These are phyloP conservation scores for Globisporangium megalacanthum DNA, from an alignment of 352 stramenopile genomes.

Conservation along the genomic window DNA sequence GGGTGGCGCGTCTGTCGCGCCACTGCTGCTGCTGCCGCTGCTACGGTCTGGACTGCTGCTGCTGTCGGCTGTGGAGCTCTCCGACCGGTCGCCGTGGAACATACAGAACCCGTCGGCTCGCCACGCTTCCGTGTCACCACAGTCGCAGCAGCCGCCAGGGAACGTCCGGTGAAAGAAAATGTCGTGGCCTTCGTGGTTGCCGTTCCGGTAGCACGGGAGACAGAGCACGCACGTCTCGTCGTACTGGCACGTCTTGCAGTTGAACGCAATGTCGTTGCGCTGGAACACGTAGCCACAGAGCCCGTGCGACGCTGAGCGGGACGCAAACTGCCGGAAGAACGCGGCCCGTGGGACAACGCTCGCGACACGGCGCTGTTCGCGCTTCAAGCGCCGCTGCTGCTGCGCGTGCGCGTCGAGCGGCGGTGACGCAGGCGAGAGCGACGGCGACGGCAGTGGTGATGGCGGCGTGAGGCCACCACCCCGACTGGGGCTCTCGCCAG, in stretches of 20 bases:
- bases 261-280: constrained; percentile 97
- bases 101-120: constrained; percentile 91
- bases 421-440: constrained; percentile 13
- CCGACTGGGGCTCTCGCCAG: constrained; percentile 4
- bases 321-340: constrained; percentile 58
- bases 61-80: constrained; percentile 11
- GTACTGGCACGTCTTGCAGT: constrained; percentile 97
- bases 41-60: constrained; percentile 7
- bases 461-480: constrained; percentile 12
- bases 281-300: constrained; percentile 97
- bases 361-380: constrained; percentile 3
- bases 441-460: constrained; percentile 13
- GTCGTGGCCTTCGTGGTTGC: constrained; percentile 94
- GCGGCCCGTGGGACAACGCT: constrained; percentile 33
- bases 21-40: constrained; percentile 9
- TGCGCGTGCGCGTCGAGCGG: constrained; percentile 10
- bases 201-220: constrained; percentile 93
- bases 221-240: constrained; percentile 98
- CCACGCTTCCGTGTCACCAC: constrained; percentile 97
- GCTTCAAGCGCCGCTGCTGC: constrained; percentile 1
- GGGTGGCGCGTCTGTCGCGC: constrained; percentile 16
- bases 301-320: constrained; percentile 40
- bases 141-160: constrained; percentile 95
- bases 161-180: constrained; percentile 80
- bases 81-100: constrained; percentile 65